A percentile compares a stretch with the other conserved stretches of the same genome.
Conservation (phyloP, 371 early-diverging fungal genomes). For the Mucor indicus region DNA sequence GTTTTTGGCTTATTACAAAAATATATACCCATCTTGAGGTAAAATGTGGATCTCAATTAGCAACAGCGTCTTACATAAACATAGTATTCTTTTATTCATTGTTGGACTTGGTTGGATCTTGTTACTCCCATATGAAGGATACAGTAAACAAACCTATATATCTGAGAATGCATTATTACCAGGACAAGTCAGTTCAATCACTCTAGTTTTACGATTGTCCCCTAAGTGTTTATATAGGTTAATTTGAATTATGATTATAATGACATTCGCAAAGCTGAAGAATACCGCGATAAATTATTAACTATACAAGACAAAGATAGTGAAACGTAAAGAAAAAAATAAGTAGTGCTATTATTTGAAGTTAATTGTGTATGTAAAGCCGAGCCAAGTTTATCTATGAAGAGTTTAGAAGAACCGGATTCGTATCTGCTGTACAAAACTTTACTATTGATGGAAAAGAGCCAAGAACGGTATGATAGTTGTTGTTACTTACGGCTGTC, state of each 20-base stretch:
- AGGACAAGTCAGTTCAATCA: constrained; percentile 69
- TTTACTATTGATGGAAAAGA: constrained; percentile 33
- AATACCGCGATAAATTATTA: constrained; percentile 34
- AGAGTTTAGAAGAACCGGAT: constrained; percentile 55
- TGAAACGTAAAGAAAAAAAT: constrained; percentile 17
- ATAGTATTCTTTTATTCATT: constrained; percentile 47
- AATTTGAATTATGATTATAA: constrained; percentile 50
- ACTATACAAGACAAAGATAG: constrained; percentile 21
- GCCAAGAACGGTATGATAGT: constrained; percentile 6
- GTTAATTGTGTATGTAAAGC: constrained; percentile 15
- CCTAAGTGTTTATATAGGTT: too few species aligned
- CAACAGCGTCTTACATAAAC: not conserved
- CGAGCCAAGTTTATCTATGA: constrained; percentile 51
- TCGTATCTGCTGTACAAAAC: constrained; percentile 57
- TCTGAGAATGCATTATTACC: constrained; percentile 86
- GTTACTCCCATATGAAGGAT: constrained; percentile 49
- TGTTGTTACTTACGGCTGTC: not conserved
- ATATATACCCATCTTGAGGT: constrained; percentile 24
- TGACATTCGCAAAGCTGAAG: constrained; percentile 51
- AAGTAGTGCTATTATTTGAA: not conserved
- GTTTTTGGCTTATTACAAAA: constrained; percentile 9
- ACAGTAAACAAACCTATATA: constrained; percentile 59
- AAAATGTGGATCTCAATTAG: not conserved
- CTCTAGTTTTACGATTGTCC: too few species aligned
- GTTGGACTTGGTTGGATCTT: constrained; percentile 52